Conservation (phyloP, 2,329 filamentous ascomycete species). For the Sporothrix brasiliensis region DNA sequence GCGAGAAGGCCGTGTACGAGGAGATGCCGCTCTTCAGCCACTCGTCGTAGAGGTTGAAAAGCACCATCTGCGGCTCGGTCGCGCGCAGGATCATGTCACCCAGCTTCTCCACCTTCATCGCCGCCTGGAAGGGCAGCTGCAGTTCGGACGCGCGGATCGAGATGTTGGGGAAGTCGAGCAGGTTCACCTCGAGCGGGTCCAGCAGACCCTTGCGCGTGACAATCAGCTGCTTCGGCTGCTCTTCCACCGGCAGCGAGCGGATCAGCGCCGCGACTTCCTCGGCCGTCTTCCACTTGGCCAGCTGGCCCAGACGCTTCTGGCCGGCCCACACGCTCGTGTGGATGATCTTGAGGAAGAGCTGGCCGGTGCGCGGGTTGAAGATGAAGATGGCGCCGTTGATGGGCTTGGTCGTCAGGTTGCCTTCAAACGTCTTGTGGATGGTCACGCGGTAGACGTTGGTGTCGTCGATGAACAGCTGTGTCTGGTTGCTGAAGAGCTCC, state of each 20-base stretch:
- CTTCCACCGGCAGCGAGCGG: constrained; percentile 91
- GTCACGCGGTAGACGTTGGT: constrained; percentile 99
- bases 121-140: constrained; percentile 96
- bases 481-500: constrained; percentile 98
- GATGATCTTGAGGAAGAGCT: constrained; percentile 98
- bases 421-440: constrained; percentile 99
- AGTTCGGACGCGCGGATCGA: constrained; percentile 96
- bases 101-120: constrained; percentile 99
- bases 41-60: constrained; percentile 98
- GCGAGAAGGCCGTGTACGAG: constrained; percentile 97
- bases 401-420: constrained; percentile 97
- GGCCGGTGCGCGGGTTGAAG: constrained; percentile 97
- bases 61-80: constrained; percentile 99
- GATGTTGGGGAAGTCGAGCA: constrained; percentile 98
- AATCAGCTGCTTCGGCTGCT: constrained; percentile 98
- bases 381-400: constrained; percentile 99
- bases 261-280: constrained; percentile 99
- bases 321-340: constrained; percentile 99
- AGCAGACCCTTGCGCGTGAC: constrained; percentile 96
- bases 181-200: constrained; percentile 93
- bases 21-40: constrained; percentile 94
- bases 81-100: constrained; percentile 98
- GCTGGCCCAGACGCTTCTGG: constrained; percentile 96
- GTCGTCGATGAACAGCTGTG: constrained; percentile 97
- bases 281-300: constrained; percentile 99